phyloP scores from a whole-genome alignment of 345 rosid species.

The Syzygium aromaticum region DNA sequence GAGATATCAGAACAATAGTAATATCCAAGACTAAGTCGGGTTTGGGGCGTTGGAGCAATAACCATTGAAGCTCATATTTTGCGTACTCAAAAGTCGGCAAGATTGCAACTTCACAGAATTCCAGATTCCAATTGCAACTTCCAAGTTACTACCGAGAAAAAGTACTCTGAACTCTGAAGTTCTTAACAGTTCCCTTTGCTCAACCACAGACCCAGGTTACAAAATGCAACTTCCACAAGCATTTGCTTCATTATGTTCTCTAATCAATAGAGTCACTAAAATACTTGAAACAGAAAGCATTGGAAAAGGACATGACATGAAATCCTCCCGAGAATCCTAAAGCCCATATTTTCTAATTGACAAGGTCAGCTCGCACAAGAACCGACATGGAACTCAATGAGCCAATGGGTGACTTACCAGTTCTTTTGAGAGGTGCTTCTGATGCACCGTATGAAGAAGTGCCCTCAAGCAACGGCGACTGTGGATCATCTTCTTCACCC shows the following conservation, averaged over 20 bases:
- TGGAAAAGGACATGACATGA: background rate
- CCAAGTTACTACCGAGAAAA: background rate
- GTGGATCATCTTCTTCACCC: background rate
- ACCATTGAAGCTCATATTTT: background rate
- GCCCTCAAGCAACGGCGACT: constrained; percentile 7
- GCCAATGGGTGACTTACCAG: constrained; percentile 12
- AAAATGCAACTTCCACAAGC: background rate
- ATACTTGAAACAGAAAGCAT: background rate
- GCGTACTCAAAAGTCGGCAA: background rate
- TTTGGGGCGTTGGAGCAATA: background rate
- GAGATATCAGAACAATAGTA: background rate
- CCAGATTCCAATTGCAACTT: background rate
- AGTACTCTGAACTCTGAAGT: background rate
- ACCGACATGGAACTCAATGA: background rate
- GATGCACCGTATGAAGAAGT: background rate
- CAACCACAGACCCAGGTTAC: background rate
- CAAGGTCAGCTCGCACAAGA: background rate
- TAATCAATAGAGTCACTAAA: background rate
- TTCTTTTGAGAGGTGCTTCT: constrained; percentile 17
- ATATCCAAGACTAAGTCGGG: background rate
- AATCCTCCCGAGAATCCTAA: background rate
- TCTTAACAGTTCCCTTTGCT: background rate
- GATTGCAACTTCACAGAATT: background rate
- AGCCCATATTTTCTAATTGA: background rate
- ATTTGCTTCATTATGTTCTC: background rate